Evolutionary conservation across 2,329 filamentous ascomycete species (phyloP).

Genomic region (Simplicillium sp.): DNA sequence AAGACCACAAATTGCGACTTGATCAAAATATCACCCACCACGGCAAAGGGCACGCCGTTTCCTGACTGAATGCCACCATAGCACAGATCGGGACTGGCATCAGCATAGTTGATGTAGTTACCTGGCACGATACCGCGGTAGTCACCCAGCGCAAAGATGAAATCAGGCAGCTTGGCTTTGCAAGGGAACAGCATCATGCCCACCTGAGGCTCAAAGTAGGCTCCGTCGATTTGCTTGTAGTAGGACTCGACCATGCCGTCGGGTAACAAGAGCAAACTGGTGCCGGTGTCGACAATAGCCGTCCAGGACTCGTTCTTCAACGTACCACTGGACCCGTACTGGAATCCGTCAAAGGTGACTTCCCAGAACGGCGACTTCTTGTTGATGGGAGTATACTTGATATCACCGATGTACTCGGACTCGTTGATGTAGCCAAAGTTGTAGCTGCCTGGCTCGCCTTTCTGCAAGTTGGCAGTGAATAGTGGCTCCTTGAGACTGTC

Average conservation of each 20-base stretch:
- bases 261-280: constrained; percentile 54
- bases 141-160: constrained; percentile 21
- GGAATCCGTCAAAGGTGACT: constrained; percentile 47
- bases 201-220: constrained; percentile 29
- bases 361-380: constrained; percentile 50
- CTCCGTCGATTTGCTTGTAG: constrained; percentile 46
- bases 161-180: constrained; percentile 35
- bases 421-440: constrained; percentile 42
- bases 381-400: constrained; percentile 46
- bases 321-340: constrained; percentile 27
- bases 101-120: constrained; percentile 26
- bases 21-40: constrained; percentile 31
- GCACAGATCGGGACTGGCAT: constrained; percentile 16
- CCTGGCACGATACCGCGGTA: constrained; percentile 26
- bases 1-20: constrained; percentile 36
- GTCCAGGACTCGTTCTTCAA: constrained; percentile 24
- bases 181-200: constrained; percentile 54
- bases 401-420: constrained; percentile 43
- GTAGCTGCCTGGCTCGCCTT: constrained; percentile 23
- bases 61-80: constrained; percentile 28
- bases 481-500: constrained; percentile 17
- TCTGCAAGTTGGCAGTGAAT: constrained; percentile 26
- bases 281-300: constrained; percentile 62
- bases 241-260: constrained; percentile 43
- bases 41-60: constrained; percentile 23